Evolutionary conservation across 2,329 filamentous ascomycete genomes (phyloP), one percentile per base, ranked within the genome.

Genomic region (Rhynchosporium agropyri): DNA sequence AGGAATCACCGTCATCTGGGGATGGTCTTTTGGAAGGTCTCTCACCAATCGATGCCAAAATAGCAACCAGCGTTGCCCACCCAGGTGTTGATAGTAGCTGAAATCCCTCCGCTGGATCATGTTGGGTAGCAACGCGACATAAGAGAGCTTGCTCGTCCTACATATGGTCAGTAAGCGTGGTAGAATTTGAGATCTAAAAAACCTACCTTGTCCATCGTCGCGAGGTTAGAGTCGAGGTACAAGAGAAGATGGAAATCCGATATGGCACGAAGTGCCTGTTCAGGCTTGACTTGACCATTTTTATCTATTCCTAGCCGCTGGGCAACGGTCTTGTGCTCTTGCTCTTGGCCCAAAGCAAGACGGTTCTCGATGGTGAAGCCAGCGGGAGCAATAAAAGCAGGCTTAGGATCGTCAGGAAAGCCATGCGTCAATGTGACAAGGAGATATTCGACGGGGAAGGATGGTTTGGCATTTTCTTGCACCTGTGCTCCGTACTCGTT

Each of bases 401-500:
- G 92, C 61, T 87, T 89, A 3, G 91, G 84, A 50, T 87, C 82
- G 58, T 89, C 91, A 2, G 95, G 95, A 79, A 99, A 98, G 64
- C 95, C 95, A 74, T 99, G 94, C 0, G 95, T 99, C 67, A 99
- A 83, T 8, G 95, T 98, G 65, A 98, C 91, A 62, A 98, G 88
- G 40, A 99, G 84, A 75, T 98, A 99, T 75, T 99, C 95, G 55
- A 97, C 93, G 0, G 95, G 95, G 76, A 99, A 99, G 51, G 90
- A 88, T 0, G 95, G 95, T 75, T 97, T 98, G 29, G 95, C 95
- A 71, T 97, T 98, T 76, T 98, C 92, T 75, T 97, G 95, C 7
- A 98, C 95, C 70, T 94, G 97, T 67, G 90, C 91, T 40, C 93
- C 93, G 74, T 99, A 97, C 76, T 99, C 94, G 76, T 99, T 99